Conservation (phyloP, 805 yeast species). For the Saturnispora besseyi region DNA sequence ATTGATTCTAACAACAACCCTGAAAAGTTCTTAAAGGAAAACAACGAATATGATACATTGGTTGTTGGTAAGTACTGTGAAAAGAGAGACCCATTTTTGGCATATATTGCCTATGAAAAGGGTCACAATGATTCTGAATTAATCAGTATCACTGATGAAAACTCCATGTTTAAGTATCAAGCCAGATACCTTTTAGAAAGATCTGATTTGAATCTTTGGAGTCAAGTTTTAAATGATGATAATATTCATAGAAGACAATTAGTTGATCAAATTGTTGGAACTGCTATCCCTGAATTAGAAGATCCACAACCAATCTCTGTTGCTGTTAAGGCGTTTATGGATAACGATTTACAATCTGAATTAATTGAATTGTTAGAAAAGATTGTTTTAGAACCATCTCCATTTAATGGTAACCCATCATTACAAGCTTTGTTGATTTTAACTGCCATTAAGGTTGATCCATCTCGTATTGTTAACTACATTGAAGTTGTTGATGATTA, state of each 20-base stretch:
- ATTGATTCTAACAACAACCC: slow-evolving; percentile 97
- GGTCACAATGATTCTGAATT: slow-evolving; percentile 89
- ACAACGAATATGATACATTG: slow-evolving; percentile 81
- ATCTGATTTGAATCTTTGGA: slow-evolving; percentile 82
- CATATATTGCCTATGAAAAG: slow-evolving; percentile 94
- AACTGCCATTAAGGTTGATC: slow-evolving; percentile 94
- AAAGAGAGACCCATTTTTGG: slow-evolving; percentile 96
- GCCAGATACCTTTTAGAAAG: slow-evolving; percentile 90
- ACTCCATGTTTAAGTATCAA: slow-evolving; percentile 97
- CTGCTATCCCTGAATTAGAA: slow-evolving; percentile 89
- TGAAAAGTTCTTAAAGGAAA: slow-evolving; percentile 90
- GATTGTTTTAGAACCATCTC: slow-evolving; percentile 94
- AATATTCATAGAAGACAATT: slow-evolving; percentile 85
- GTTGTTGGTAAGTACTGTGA: slow-evolving; percentile 98
- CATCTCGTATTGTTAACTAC: slow-evolving; percentile 71
- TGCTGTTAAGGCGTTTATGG: slow-evolving; percentile 94
- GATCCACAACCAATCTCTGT: slow-evolving; percentile 91
- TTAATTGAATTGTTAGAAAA: slow-evolving; percentile 91
- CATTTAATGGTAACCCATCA: slow-evolving; percentile 91
- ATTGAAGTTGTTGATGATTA: slow-evolving; percentile 84
- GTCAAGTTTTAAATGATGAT: slow-evolving; percentile 61
- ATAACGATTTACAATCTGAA: slow-evolving; percentile 85
- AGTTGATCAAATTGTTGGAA: slow-evolving; percentile 88
- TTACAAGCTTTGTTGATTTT: slow-evolving; percentile 86
- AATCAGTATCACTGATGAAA: slow-evolving; percentile 87